A percentile compares a stretch with the other conserved stretches of the same genome.
Evolutionary conservation across 805 yeast species (phyloP).

Genomic region (Candida maesae): DNA sequence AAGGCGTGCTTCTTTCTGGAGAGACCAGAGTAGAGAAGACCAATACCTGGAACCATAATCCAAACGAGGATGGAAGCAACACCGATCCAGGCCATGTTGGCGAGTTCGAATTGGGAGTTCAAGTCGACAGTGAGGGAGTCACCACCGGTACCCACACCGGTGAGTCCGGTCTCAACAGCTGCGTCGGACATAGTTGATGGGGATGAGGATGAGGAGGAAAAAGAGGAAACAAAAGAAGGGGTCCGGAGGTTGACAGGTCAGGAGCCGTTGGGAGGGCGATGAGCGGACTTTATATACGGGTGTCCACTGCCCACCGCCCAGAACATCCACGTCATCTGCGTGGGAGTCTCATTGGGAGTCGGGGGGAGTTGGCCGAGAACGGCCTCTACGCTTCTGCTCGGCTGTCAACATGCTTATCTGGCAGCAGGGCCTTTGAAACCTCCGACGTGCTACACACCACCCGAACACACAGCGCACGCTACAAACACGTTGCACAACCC

Average conservation of each 20-base stretch:
- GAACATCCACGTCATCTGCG: background rate
- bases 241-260: no score
- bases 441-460: no score
- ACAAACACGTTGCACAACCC: no score
- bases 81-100: conserved; percentile 85
- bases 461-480: no score
- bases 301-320: background rate
- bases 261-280: no score
- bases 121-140: conserved; percentile 70
- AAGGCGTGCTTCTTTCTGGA: conserved; percentile 96
- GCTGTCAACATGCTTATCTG: background rate
- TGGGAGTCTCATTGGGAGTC: background rate
- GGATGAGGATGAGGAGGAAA: background rate
- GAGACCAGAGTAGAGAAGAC: conserved; percentile 87
- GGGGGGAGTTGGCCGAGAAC: background rate
- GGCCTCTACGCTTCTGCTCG: background rate
- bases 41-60: conserved; percentile 97
- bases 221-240: no score
- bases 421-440: no score
- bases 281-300: background rate
- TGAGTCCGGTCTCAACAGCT: conserved; percentile 39
- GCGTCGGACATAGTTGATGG: conserved; percentile 19
- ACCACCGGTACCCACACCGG: conserved; percentile 74
- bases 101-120: conserved; percentile 64
- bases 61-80: conserved; percentile 78